Base-by-base conservation (phyloP, 2,329 filamentous ascomycete species). In the Colletotrichum ledebouriae region DNA sequence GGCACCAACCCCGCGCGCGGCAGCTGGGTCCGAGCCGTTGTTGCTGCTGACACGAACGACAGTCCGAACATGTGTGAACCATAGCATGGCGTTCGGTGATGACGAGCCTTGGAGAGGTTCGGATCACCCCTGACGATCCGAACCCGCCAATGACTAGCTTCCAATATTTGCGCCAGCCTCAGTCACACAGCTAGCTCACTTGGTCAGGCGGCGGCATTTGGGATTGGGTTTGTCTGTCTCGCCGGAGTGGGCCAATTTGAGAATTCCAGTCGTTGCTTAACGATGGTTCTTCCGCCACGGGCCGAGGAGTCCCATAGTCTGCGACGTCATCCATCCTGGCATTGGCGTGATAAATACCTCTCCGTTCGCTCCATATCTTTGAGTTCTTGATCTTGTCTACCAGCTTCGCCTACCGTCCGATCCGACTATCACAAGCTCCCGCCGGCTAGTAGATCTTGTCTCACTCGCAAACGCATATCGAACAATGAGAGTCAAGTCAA, bases 331-430 rank as follows among this genome's bases (percentile, higher is more conserved):
- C 12, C 46, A 39, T 17, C 37, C 12, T 17, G 41, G 17, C 34
- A 13, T 20, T 25, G 59, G 9, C 39, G 25, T 41, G 56, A 60
- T 53, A 64, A 64, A 67, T 67, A 64, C 46, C 60, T 64, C 41
- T 17, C 11, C 37, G 15, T 37, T 17, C 6, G 33, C 13, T 41
- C 12, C 12, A 10, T 29, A 3, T 37, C 42, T 29, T 33, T 29
- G 10, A 44, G 46, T 12, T 7, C n/a, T 10, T 4, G 41, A 55
- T 47, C 41, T 6, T 12, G 29, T 17, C 4, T 33, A 6, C 13
- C 29, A 3, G 34, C 57, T 41, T 22, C 39, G 10, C 50, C 53
- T 12, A 5, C 22, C 39, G n/a, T 41, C n/a, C 10, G 41, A 55
- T 61, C 41, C 53, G 20, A 39, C 15, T 10, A 12, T 4, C 12